These are phyloP conservation scores for Penicillium diatomitis DNA, from an alignment of 495 filamentous ascomycete genomes.

Conservation along the genomic window DNA sequence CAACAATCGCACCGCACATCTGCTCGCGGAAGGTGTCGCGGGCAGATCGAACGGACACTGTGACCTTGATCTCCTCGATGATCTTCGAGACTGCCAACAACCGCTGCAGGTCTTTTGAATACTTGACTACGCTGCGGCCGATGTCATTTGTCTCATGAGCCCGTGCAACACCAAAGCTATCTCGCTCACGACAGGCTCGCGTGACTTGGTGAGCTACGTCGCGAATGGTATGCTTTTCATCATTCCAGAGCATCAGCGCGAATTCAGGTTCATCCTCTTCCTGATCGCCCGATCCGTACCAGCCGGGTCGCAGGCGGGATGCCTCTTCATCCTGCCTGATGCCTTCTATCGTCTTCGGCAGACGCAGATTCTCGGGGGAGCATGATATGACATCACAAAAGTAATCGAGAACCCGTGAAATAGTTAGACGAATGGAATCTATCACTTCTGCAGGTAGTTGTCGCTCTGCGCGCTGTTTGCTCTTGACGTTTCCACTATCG, in stretches of 20 bases:
- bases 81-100: constrained; percentile 68
- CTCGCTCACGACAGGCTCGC: constrained; percentile 70
- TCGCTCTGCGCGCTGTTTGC: constrained; percentile 47
- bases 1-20: constrained; percentile 96
- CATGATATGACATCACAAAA: constrained; percentile 96
- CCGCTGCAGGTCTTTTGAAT: constrained; percentile 58
- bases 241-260: constrained; percentile 90
- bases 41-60: constrained; percentile 86
- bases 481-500: constrained; percentile 45
- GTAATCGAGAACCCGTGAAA: constrained; percentile 80
- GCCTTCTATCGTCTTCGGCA: constrained; percentile 69
- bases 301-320: constrained; percentile 65
- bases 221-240: constrained; percentile 94
- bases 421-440: constrained; percentile 68
- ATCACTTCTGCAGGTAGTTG: constrained; percentile 66
- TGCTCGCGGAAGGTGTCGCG: constrained; percentile 94
- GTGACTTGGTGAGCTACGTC: constrained; percentile 86
- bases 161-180: constrained; percentile 57
- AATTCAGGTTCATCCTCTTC: constrained; percentile 58
- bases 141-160: constrained; percentile 83
- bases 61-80: constrained; percentile 93
- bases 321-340: constrained; percentile 73
- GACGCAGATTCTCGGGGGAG: constrained; percentile 86
- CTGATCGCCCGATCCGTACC: constrained; percentile 56
- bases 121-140: constrained; percentile 74